Percentiles rank a stretch among this genome's conserved stretches.
Conservation (phyloP, 2,329 filamentous ascomycete species). For the Aureobasidium subglaciale region DNA sequence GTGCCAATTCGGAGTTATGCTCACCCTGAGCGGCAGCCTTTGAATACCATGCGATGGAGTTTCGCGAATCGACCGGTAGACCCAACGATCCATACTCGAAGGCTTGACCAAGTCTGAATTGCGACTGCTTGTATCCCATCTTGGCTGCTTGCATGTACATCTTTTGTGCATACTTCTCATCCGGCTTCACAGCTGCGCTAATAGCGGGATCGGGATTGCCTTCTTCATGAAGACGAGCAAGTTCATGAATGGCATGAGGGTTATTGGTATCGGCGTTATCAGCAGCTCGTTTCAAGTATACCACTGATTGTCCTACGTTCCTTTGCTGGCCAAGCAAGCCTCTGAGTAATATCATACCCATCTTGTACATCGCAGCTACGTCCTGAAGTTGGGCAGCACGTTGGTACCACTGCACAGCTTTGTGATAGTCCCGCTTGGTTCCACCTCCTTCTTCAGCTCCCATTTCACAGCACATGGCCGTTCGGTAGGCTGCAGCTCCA, state of each 20-base stretch:
- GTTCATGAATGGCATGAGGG: constrained; percentile 88
- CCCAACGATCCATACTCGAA: constrained; percentile 86
- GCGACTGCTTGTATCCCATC: constrained; percentile 89
- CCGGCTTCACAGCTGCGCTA: constrained; percentile 68
- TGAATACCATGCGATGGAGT: constrained; percentile 91
- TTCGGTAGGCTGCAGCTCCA: constrained; percentile 80
- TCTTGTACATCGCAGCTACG: constrained; percentile 93
- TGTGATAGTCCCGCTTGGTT: constrained; percentile 80
- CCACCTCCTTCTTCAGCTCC: constrained; percentile 91
- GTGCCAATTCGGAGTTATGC: constrained; percentile 71
- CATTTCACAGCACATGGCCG: constrained; percentile 95
- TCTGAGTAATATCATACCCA: constrained; percentile 93
- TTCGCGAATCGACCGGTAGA: constrained; percentile 71
- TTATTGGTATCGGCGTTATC: constrained; percentile 84
- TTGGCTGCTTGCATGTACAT: constrained; percentile 81
- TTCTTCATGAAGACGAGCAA: constrained; percentile 59
- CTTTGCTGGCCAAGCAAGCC: constrained; percentile 80
- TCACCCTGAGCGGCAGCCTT: constrained; percentile 86
- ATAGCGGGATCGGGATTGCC: constrained; percentile 45
- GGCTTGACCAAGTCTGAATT: constrained; percentile 79
- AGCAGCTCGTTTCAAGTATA: constrained; percentile 88
- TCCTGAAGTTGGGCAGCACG: constrained; percentile 85
- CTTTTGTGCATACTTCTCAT: constrained; percentile 72
- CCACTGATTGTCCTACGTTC: constrained; percentile 78
- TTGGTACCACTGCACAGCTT: constrained; percentile 98